Conservation (phyloP, 345 rosid genomes). For the Erysimum cheiranthoides region DNA sequence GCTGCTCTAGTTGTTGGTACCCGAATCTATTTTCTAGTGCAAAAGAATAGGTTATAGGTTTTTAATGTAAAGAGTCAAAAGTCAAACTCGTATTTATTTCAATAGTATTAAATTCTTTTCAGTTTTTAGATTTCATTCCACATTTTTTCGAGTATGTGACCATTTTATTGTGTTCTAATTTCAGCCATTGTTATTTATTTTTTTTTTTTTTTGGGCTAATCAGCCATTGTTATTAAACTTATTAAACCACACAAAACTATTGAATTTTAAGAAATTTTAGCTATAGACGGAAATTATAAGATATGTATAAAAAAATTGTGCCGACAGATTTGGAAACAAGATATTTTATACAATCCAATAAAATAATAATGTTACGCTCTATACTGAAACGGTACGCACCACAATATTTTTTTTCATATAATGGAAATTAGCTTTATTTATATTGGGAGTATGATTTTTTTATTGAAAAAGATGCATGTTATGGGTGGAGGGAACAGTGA, state of each 20-base stretch:
- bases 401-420: constrained; percentile 1
- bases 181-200: neutral
- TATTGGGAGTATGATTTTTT: neutral
- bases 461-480: constrained; percentile 18
- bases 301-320: constrained; percentile 24
- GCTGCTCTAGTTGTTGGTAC: constrained; percentile 17
- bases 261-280: neutral
- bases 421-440: constrained; percentile 20
- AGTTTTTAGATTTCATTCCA: neutral
- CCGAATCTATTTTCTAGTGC: neutral
- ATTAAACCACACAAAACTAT: too few species aligned
- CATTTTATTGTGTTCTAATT: neutral
- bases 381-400: constrained; percentile 39
- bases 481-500: constrained; percentile 35
- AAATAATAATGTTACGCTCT: constrained; percentile 30
- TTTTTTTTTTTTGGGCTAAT: too few species aligned
- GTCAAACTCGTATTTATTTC: constrained; percentile 13
- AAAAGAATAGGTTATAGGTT: neutral
- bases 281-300: neutral
- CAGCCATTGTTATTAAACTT: neutral
- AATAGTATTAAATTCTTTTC: neutral
- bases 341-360: constrained; percentile 9
- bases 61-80: constrained; percentile 10
- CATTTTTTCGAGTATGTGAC: neutral
- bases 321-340: constrained; percentile 35